Evolutionary conservation across 805 yeast species (phyloP).

Genomic region (Wickerhamiella parazyma): DNA sequence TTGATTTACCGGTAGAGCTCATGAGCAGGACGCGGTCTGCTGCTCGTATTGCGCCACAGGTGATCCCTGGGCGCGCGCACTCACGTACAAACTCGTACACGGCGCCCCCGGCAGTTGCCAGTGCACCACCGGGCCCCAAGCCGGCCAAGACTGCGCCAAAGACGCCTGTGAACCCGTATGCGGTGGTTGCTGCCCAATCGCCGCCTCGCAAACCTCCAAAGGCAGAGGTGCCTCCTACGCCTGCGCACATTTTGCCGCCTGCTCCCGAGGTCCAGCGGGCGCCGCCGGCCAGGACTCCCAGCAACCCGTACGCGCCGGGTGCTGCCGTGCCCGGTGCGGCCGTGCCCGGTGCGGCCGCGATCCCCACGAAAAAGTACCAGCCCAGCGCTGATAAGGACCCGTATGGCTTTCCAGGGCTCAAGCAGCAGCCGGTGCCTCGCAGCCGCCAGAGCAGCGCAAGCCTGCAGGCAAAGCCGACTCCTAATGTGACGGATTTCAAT

Average conservation of each 20-base stretch:
- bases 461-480: not conserved
- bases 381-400: conserved; percentile 2
- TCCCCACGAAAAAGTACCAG: not conserved
- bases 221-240: conserved; percentile 10
- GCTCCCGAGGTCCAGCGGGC: not conserved
- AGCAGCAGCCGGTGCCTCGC: conserved; percentile 1
- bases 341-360: too few relatives aligned
- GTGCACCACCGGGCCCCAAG: conserved; percentile 13
- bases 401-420: conserved; percentile 4
- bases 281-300: not conserved
- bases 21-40: conserved; percentile 9
- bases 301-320: conserved; percentile 9
- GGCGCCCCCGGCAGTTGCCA: not conserved
- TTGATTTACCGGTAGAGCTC: conserved; percentile 25
- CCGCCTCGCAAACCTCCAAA: conserved; percentile 11
- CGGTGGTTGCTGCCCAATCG: conserved; percentile 1
- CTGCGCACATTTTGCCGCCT: conserved; percentile 3
- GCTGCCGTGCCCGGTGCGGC: not conserved
- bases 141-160: not conserved
- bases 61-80: not conserved
- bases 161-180: conserved; percentile 9
- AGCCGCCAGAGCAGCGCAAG: not conserved
- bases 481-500: conserved; percentile 6
- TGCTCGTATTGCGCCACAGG: not conserved
- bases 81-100: not conserved